Evolutionary conservation across 345 rosid genomes (phyloP), one percentile per base, ranked within the genome.

Genomic region (Salix viminalis): DNA sequence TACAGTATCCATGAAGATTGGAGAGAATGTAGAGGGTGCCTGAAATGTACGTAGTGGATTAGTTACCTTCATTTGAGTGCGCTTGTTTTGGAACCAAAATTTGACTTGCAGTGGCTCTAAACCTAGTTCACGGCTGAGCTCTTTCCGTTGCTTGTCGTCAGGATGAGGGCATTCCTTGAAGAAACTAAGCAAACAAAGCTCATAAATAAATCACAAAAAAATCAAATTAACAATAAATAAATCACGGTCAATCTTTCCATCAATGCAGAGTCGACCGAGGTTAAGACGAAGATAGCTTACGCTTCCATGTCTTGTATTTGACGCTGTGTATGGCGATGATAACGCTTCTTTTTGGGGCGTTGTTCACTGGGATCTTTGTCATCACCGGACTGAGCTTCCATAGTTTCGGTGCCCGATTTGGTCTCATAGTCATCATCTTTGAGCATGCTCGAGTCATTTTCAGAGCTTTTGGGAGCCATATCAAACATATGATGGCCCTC

Each of bases 1-100:
- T 28, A 7, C 28, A 41, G 28, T 3, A 58, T 52, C 5, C 24
- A 37, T 67, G 1, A 12, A 54, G 62, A 76, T 65, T 8, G n/a
- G 69, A 34, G n/a, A 28, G 34, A 48, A 58, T 8, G 69, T 7
- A 26, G 2, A 21, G 42, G 65, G 26, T 32, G 60, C 48, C 69
- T 76, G 34, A 56, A 58, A 46, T 48, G 67, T 30, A 30, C 32
- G 32, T 5, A 12, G 44, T 6, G n/a, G 23, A 67, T 13, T 48
- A 23, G 21, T 61, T 82, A 93, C 99, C 99, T 95, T 95, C 93
- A 91, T 89, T 83, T 93, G 99, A 26, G 99, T 95, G 24, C 97
- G 99, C 83, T 93, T 93, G 87, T 93, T 95, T 86, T 95, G 99
- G 84, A 95, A 95, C 99, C 99, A 95, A 82, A 95, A 95, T 75